phyloP scores from a whole-genome alignment of 2,329 filamentous ascomycete species.

The Fusarium sp. region DNA sequence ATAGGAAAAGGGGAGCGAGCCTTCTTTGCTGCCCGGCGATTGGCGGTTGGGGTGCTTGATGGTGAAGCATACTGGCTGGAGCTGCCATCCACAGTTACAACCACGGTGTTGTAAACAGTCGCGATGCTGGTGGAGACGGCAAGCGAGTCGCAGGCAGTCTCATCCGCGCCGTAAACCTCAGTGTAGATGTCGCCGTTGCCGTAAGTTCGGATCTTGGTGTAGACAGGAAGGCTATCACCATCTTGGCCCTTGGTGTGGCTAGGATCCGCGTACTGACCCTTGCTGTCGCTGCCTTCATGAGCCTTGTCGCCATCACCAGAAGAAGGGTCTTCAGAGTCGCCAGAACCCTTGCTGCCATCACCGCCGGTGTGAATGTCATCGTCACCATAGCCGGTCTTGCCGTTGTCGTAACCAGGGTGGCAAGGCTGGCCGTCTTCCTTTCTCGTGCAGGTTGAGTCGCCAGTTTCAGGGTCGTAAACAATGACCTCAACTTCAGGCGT shows the following conservation, averaged over 20 bases:
- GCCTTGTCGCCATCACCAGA: conserved; percentile 13
- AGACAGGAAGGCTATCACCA: conserved; percentile 19
- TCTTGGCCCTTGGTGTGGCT: conserved; percentile 27
- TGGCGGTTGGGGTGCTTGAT: conserved; percentile 21
- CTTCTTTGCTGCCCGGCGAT: conserved; percentile 20
- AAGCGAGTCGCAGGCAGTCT: conserved; percentile 44
- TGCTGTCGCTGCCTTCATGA: background rate
- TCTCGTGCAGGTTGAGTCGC: conserved; percentile 49
- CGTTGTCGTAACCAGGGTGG: conserved; percentile 23
- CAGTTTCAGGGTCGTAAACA: conserved; percentile 52
- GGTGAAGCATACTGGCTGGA: conserved; percentile 8
- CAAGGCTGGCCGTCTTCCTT: conserved; percentile 51
- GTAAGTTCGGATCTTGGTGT: conserved; percentile 39
- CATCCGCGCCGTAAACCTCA: conserved; percentile 22
- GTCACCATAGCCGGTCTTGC: conserved; percentile 16
- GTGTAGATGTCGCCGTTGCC: conserved; percentile 29
- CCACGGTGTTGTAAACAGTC: conserved; percentile 57
- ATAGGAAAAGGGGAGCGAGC: conserved; percentile 32
- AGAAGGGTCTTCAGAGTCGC: background rate
- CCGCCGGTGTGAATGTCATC: conserved; percentile 2
- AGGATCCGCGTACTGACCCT: conserved; percentile 26
- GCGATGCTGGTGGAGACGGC: conserved; percentile 51
- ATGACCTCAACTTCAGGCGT: conserved; percentile 52
- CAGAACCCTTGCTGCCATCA: conserved; percentile 7
- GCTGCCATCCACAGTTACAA: conserved; percentile 48